Conservation (phyloP, 176 grass and related monocot species). For the Cenchrus fungigraminus region DNA sequence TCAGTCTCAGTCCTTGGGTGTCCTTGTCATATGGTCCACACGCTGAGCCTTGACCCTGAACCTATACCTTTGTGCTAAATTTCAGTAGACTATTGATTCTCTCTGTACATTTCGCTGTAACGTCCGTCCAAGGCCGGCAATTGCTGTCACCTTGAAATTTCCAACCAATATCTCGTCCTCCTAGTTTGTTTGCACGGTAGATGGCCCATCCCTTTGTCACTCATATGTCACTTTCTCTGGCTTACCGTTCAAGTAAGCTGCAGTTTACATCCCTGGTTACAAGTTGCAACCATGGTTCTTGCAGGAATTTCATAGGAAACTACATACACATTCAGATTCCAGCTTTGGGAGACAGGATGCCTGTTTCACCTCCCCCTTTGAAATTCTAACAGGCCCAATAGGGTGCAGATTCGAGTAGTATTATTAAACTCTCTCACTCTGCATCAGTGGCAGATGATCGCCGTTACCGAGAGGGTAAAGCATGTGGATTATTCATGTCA, state of each 20-base stretch:
- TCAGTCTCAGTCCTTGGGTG: neutral
- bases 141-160: neutral
- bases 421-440: neutral
- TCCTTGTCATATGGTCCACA: conserved; percentile 29
- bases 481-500: neutral
- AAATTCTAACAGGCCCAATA: neutral
- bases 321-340: neutral
- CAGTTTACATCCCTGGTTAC: neutral
- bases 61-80: neutral
- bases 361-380: neutral
- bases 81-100: neutral
- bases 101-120: neutral
- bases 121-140: conserved; percentile 16
- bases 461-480: conserved; percentile 10
- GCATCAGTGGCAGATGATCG: neutral
- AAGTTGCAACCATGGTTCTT: neutral
- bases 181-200: neutral
- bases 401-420: neutral
- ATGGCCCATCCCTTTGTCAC: neutral
- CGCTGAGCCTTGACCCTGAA: neutral
- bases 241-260: neutral
- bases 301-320: neutral
- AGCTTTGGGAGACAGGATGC: neutral
- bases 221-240: conserved; percentile 5
- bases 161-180: neutral